Evolutionary conservation across 257 asterid species (phyloP), one percentile per base, ranked within the genome.

Genomic region (Handroanthus guayacan): DNA sequence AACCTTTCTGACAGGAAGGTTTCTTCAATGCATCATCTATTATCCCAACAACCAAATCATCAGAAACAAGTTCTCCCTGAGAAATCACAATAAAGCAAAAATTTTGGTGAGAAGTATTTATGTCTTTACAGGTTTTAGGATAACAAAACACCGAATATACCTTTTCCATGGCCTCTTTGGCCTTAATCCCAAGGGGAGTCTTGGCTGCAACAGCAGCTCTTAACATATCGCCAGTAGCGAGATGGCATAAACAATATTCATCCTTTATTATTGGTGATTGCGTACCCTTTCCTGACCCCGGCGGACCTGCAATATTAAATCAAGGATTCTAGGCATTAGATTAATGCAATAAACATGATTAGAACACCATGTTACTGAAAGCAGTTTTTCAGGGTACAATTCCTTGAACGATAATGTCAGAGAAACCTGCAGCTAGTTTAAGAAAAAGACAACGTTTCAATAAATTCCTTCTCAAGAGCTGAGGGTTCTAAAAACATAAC

Each of bases 221-320:
- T 76, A 95, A 87, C 99, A 92, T 95, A 86, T 95, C 98, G 8
- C 99, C 99, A 34, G 98, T 95, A 44, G 99, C 99, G 81, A 95
- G 81, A 86, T 95, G 99, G 86, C 99, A 95, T 58, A 95, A 78
- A 79, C 99, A 92, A 67, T 75, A 92, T 43, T 92, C 99, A 38
- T 95, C 99, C 86, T 95, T 95, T 47, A 95, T 85, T 69, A 95
- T 58, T 31, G 99, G 99, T 44, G 99, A 95, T 67, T 95, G 98
- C 37, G 99, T 95, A 66, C 99, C 99, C 79, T 94, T 94, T 17
- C 97, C 98, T 4, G 97, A 94, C 51, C 98, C 97, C 2, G 97
- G 97, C 72, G 98, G 98, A 62, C 98, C 98, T 92, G 86, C 63
- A 77, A 48, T 18, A 17, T 41, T 36, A 54, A 13, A 17, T 20